These are phyloP conservation scores for Phycomyces nitens DNA, from an alignment of 192 early-diverging fungal genomes.

Conservation along the genomic window DNA sequence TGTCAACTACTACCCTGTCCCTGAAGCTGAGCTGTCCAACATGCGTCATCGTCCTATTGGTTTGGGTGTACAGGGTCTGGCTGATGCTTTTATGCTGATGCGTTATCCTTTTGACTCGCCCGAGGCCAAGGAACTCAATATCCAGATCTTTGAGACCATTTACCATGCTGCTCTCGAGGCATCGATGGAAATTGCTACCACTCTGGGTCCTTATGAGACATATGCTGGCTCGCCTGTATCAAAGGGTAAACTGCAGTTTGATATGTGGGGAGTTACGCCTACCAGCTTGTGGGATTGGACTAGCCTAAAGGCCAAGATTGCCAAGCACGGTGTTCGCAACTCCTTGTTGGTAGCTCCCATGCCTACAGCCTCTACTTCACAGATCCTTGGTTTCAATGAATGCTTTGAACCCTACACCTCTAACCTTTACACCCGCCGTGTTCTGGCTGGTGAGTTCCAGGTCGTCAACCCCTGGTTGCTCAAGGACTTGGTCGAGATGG, in stretches of 20 bases:
- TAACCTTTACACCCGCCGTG: constrained; percentile 96
- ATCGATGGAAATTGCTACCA: constrained; percentile 84
- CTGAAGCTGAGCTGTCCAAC: constrained; percentile 84
- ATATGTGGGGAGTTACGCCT: constrained; percentile 85
- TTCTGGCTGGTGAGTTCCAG: constrained; percentile 97
- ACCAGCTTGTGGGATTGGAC: constrained; percentile 92
- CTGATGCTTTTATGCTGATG: constrained; percentile 95
- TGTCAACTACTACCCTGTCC: constrained; percentile 94
- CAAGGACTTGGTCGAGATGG: constrained; percentile 90
- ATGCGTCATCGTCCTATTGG: constrained; percentile 96
- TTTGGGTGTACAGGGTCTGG: constrained; percentile 96
- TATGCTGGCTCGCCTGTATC: constrained; percentile 87
- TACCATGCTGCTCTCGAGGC: constrained; percentile 93
- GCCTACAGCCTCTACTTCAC: constrained; percentile 96
- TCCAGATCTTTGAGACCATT: constrained; percentile 92
- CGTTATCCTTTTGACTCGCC: constrained; percentile 90
- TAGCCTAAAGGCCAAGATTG: constrained; percentile 71
- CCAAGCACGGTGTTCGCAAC: constrained; percentile 86
- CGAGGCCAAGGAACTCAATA: constrained; percentile 80
- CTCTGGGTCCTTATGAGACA: constrained; percentile 78
- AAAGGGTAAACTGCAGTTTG: constrained; percentile 88
- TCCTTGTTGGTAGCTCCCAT: constrained; percentile 93
- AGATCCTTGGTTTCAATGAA: constrained; percentile 98
- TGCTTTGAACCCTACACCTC: constrained; percentile 88
- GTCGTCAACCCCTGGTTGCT: constrained; percentile 95